These are phyloP conservation scores for Sisymbrium irio DNA, from an alignment of 345 rosid species.

Conservation along the genomic window DNA sequence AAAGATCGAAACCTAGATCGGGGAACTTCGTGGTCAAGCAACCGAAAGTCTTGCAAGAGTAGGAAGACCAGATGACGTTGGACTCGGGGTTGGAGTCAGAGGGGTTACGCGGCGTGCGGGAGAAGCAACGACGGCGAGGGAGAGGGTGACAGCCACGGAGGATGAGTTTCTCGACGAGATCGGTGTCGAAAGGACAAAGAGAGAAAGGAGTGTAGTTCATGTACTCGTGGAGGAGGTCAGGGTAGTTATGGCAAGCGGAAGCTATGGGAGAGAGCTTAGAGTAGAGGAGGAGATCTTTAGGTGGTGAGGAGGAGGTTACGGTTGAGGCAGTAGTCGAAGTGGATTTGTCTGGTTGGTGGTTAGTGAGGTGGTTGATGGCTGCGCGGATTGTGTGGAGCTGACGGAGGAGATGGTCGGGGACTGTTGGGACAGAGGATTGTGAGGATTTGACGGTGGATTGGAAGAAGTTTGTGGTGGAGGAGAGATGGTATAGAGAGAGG, in stretches of 20 bases:
- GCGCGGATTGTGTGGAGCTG: constrained; percentile 92
- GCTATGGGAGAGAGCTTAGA: constrained; percentile 81
- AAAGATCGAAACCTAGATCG: constrained; percentile 56
- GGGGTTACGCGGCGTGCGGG: constrained; percentile 61
- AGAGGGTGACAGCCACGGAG: constrained; percentile 95
- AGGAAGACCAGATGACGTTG: constrained; percentile 64
- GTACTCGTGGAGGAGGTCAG: constrained; percentile 80
- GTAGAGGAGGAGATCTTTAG: constrained; percentile 77
- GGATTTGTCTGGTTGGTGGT: constrained; percentile 53
- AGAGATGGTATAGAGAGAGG: constrained; percentile 93
- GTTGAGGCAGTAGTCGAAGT: background rate
- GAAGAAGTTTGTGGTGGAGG: constrained; percentile 52
- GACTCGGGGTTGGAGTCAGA: constrained; percentile 61
- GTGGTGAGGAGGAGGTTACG: constrained; percentile 46
- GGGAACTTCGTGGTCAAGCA: constrained; percentile 61
- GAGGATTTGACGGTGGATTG: constrained; percentile 52
- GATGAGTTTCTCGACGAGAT: constrained; percentile 79
- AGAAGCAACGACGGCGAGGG: constrained; percentile 99
- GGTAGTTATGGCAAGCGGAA: constrained; percentile 82
- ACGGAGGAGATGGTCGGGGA: constrained; percentile 80
- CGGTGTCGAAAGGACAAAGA: constrained; percentile 67
- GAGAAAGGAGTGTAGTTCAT: constrained; percentile 88
- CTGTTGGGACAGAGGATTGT: constrained; percentile 40
- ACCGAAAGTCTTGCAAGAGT: constrained; percentile 68
- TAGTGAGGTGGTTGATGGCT: constrained; percentile 84